These are phyloP conservation scores for Vaccinium darrowii DNA, from an alignment of 148 eudicot genomes.

Conservation along the genomic window DNA sequence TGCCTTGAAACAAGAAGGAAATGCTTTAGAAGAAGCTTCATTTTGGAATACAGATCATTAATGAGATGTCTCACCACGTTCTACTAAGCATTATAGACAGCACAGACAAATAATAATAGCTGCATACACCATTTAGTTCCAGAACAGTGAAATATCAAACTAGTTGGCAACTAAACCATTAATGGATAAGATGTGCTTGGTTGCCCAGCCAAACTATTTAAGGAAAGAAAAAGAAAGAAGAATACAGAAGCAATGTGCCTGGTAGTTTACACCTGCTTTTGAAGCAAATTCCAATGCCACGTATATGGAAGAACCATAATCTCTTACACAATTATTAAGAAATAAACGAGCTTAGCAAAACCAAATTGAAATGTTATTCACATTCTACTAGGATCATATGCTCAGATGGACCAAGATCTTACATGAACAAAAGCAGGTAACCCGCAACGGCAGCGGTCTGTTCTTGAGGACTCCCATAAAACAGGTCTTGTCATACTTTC, in stretches of 20 bases:
- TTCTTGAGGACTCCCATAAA: background rate
- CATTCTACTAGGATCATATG: background rate
- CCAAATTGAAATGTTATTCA: background rate
- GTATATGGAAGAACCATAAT: background rate
- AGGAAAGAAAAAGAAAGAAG: background rate
- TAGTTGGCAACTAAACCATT: background rate
- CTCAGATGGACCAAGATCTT: background rate
- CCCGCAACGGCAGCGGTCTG: background rate
- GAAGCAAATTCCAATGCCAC: conserved; percentile 5
- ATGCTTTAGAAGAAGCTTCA: conserved; percentile 32
- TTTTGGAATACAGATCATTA: background rate
- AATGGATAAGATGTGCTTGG: background rate
- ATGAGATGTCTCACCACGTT: background rate
- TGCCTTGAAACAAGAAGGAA: conserved; percentile 66
- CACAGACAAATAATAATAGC: conserved; percentile 7
- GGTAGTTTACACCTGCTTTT: background rate
- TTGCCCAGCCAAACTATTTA: background rate
- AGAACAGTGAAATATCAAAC: background rate
- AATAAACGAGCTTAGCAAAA: background rate
- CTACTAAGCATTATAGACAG: background rate
- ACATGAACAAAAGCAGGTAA: background rate
- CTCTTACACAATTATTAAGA: background rate
- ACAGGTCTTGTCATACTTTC: background rate
- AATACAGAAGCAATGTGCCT: background rate
- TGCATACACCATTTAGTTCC: background rate